Conservation (phyloP, 192 early-diverging fungal genomes). For the Coemansia sp. region DNA sequence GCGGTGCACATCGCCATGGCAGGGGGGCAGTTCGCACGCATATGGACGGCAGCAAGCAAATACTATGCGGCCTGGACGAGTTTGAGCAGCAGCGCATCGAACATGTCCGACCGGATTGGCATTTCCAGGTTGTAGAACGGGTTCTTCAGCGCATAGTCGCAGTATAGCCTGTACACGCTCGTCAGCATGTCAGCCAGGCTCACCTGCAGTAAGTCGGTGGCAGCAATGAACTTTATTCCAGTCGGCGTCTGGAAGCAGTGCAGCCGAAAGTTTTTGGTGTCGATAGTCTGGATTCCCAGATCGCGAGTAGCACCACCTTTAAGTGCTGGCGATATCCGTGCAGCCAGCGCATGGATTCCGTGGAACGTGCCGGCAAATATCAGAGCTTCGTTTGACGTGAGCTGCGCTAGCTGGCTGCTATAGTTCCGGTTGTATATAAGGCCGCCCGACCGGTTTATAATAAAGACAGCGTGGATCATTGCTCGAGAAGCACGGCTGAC, state of each 20-base stretch:
- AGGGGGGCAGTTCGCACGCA: no score
- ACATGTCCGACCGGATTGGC: constrained; percentile 95
- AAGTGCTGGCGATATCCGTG: constrained; percentile 80
- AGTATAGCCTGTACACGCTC: constrained; percentile 84
- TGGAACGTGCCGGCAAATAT: constrained; percentile 98
- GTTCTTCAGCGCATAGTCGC: constrained; percentile 98
- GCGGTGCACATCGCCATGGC: no score
- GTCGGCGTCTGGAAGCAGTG: constrained; percentile 93
- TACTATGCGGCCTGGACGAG: constrained; percentile 19
- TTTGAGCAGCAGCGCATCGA: constrained; percentile 71
- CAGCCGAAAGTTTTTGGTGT: constrained; percentile 85
- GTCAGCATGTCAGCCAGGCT: constrained; percentile 49
- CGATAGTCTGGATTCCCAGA: constrained; percentile 86
- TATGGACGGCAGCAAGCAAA: no score
- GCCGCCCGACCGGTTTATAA: constrained; percentile 90
- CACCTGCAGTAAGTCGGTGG: constrained; percentile 74
- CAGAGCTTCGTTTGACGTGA: constrained; percentile 93
- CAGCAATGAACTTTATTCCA: constrained; percentile 92
- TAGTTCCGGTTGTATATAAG: constrained; percentile 93
- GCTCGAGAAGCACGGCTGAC: no score
- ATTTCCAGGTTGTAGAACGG: constrained; percentile 98
- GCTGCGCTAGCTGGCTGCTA: constrained; percentile 70
- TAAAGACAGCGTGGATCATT: constrained; percentile 80
- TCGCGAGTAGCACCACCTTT: constrained; percentile 51
- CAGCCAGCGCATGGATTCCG: constrained; percentile 93